Evolutionary conservation across 2,329 filamentous ascomycete species (phyloP).

Genomic region (Colletotrichum incanum): DNA sequence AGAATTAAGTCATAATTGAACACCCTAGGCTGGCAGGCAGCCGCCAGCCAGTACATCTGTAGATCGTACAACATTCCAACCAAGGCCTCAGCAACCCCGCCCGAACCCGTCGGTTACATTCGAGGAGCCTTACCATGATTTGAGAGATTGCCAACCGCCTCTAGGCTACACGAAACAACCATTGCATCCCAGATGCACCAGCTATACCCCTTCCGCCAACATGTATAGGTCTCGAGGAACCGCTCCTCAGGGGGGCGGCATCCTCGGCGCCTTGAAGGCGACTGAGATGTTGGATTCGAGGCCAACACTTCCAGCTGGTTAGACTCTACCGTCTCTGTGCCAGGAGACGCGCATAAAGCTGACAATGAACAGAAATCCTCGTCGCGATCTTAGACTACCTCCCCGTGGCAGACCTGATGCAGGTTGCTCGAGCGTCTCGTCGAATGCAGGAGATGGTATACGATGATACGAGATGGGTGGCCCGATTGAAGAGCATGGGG

Average conservation of each 20-base stretch:
- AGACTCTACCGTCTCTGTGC: constrained; percentile 43
- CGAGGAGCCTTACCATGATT: constrained; percentile 22
- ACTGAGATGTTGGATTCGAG: constrained; percentile 86
- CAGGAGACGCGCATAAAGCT: constrained; percentile 19
- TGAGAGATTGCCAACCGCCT: constrained; percentile 15
- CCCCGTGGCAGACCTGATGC: constrained; percentile 86
- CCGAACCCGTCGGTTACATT: constrained; percentile 5
- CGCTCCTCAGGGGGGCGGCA: constrained; percentile 62
- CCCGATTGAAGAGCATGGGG: constrained; percentile 86
- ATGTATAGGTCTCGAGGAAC: constrained; percentile 64
- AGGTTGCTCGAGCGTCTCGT: constrained; percentile 86
- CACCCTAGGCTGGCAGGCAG: constrained; percentile 28
- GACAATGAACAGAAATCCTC: constrained; percentile 78
- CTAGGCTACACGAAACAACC: constrained; percentile 12
- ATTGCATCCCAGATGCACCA: constrained; percentile 34
- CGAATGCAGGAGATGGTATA: constrained; percentile 98
- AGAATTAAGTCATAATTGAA: constrained; percentile 20
- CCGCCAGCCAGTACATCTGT: constrained; percentile 15
- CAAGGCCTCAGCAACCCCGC: constrained; percentile 29
- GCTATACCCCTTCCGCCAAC: constrained; percentile 18
- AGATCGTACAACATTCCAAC: constrained; percentile 34
- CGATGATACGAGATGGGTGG: constrained; percentile 96
- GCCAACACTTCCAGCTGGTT: constrained; percentile 87
- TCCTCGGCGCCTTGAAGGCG: constrained; percentile 84
- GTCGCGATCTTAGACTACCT: constrained; percentile 91